Percentiles rank a stretch among this genome's conserved stretches.
Evolutionary conservation across 371 early-diverging fungal genomes (phyloP).

Genomic region (Mucor saturninus): DNA sequence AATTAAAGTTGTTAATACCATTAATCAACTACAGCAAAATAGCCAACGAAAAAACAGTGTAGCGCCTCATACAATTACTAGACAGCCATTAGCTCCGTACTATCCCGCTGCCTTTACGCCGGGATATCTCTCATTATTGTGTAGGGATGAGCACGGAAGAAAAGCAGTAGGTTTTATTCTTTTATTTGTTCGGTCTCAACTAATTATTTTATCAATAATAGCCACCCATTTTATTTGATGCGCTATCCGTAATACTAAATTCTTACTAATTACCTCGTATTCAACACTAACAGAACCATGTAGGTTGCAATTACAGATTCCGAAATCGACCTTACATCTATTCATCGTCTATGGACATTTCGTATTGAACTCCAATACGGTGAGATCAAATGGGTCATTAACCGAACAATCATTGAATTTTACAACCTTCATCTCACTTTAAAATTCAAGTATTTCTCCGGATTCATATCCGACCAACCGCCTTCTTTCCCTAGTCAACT

Average conservation of each 20-base stretch:
- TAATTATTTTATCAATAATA: conserved; percentile 4
- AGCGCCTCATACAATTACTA: conserved; percentile 20
- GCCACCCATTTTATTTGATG: conserved; percentile 50
- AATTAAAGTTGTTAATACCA: conserved; percentile 29
- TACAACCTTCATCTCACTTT: conserved; percentile 67
- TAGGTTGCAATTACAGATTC: conserved; percentile 58
- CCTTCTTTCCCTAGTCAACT: conserved; percentile 52
- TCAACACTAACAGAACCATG: background rate
- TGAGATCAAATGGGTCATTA: conserved; percentile 78
- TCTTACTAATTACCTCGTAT: background rate
- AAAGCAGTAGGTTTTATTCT: conserved; percentile 26
- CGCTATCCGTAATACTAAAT: conserved; percentile 29
- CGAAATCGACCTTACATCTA: conserved; percentile 38
- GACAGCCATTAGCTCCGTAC: conserved; percentile 34
- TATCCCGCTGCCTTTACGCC: conserved; percentile 36
- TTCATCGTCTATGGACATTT: conserved; percentile 46
- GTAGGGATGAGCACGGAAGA: conserved; percentile 41
- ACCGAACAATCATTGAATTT: conserved; percentile 72
- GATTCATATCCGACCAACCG: conserved; percentile 28
- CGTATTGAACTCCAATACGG: conserved; percentile 82
- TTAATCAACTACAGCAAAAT: background rate
- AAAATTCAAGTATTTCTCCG: conserved; percentile 40
- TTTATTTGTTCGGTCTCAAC: background rate
- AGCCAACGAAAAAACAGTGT: conserved; percentile 16
- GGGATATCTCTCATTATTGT: conserved; percentile 30